A percentile compares a stretch with the other conserved stretches of the same genome.
Evolutionary conservation across 2,329 filamentous ascomycete genomes (phyloP).

Genomic region (Hawksworthiomyces lignivorus): DNA sequence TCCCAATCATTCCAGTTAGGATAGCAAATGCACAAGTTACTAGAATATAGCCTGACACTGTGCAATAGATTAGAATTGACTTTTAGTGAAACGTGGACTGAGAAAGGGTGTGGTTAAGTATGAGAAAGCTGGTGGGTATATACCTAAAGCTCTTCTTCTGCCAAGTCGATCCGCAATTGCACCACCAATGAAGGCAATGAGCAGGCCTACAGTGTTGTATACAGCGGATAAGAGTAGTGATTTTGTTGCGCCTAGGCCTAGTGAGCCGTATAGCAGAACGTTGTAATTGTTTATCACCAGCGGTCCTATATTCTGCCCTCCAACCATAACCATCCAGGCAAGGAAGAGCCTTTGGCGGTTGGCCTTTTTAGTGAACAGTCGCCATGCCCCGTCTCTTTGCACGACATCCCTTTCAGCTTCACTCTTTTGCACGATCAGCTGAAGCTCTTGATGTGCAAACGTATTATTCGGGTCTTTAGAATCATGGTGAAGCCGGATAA

Average conservation of each 20-base stretch:
- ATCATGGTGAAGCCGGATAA: not conserved
- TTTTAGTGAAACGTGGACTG: too few species aligned
- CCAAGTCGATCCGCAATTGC: slow-evolving; percentile 1
- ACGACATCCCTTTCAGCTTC: not conserved
- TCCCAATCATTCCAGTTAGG: slow-evolving; percentile 4
- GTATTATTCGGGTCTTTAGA: not conserved
- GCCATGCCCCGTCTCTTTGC: not conserved
- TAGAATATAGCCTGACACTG: not conserved
- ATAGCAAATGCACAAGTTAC: slow-evolving; percentile 1
- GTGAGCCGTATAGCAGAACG: not conserved
- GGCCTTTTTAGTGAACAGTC: slow-evolving; percentile 5
- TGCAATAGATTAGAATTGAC: too few species aligned
- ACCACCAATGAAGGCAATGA: slow-evolving; percentile 1
- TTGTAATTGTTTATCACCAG: slow-evolving; percentile 9
- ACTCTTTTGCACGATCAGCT: not conserved
- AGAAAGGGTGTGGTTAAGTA: too few species aligned
- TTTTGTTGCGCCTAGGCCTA: slow-evolving; percentile 1
- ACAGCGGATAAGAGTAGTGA: slow-evolving; percentile 5
- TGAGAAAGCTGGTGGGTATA: too few species aligned
- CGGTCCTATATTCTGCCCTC: slow-evolving; percentile 9
- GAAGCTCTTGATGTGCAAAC: slow-evolving; percentile 4
- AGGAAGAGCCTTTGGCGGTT: slow-evolving; percentile 7
- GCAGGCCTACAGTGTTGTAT: slow-evolving; percentile 3
- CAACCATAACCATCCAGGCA: slow-evolving; percentile 5
- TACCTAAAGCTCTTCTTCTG: not conserved